A percentile compares a stretch with the other conserved stretches of the same genome.
Conservation (phyloP, 2,329 filamentous ascomycete species). For the Colletotrichum orchidophilum region DNA sequence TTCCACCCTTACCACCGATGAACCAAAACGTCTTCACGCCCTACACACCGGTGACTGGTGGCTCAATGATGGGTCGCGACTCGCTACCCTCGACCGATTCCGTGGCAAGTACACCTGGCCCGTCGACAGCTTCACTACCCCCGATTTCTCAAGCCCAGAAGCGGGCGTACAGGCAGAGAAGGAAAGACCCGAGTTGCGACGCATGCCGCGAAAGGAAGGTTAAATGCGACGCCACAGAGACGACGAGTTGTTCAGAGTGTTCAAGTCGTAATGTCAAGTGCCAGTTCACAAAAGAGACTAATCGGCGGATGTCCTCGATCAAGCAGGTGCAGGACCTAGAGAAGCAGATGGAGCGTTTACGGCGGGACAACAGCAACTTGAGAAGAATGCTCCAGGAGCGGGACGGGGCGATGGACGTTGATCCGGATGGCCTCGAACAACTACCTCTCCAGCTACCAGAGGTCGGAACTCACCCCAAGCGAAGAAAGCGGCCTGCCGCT, state of each 20-base stretch:
- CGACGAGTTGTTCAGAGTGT: constrained; percentile 95
- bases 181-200: constrained; percentile 98
- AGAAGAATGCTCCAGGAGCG: constrained; percentile 69
- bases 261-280: constrained; percentile 96
- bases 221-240: constrained; percentile 96
- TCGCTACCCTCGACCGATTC: constrained; percentile 69
- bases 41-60: constrained; percentile 60
- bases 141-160: constrained; percentile 75
- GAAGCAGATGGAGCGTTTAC: constrained; percentile 84
- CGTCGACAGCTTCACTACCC: constrained; percentile 48
- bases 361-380: constrained; percentile 81
- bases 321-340: constrained; percentile 99
- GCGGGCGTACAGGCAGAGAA: constrained; percentile 89
- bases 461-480: constrained; percentile 72
- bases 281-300: constrained; percentile 99
- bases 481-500: constrained; percentile 67
- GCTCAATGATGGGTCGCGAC: constrained; percentile 65
- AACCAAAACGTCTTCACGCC: constrained; percentile 59
- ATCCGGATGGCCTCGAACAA: constrained; percentile 58
- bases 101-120: constrained; percentile 62
- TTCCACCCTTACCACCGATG: constrained; percentile 60
- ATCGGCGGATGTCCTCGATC: constrained; percentile 97
- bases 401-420: constrained; percentile 60
- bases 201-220: constrained; percentile 89
- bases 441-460: constrained; percentile 67